These are phyloP conservation scores for Pterocarpus macrocarpus DNA, from an alignment of 306 rosid species.

Conservation along the genomic window DNA sequence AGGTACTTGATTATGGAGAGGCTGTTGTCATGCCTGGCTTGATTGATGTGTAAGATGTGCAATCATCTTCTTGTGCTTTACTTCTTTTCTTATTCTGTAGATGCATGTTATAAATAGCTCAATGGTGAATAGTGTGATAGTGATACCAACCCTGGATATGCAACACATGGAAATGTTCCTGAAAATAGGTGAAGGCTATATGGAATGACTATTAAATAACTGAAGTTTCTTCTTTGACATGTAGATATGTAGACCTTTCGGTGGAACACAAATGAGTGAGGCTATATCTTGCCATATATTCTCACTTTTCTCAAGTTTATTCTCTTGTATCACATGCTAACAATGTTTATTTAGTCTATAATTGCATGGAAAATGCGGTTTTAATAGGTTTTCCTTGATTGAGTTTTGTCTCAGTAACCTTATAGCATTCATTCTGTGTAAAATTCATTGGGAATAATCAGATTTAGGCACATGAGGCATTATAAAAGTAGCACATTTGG, in stretches of 20 bases:
- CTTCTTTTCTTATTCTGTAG: constrained; percentile 27
- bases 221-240: not conserved
- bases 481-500: not conserved
- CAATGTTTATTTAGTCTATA: not conserved
- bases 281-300: not conserved
- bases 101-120: constrained; percentile 1
- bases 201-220: not conserved
- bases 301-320: not conserved
- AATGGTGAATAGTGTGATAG: not conserved
- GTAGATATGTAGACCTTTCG: not conserved
- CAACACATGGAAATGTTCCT: not conserved
- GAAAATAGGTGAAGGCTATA: constrained; percentile 28
- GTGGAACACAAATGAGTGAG: not conserved
- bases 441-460: constrained; percentile 5
- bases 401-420: constrained; percentile 14
- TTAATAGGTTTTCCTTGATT: not conserved
- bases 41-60: constrained; percentile 82
- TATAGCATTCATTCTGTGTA: not conserved
- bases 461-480: not conserved
- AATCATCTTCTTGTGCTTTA: not conserved
- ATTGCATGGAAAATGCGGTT: not conserved
- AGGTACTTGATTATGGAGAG: constrained; percentile 77
- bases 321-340: not conserved
- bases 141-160: not conserved
- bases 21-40: constrained; percentile 95